Evolutionary conservation across 805 yeast genomes (phyloP), one percentile per base, ranked within the genome.

Genomic region (Kodamaea sagamina): DNA sequence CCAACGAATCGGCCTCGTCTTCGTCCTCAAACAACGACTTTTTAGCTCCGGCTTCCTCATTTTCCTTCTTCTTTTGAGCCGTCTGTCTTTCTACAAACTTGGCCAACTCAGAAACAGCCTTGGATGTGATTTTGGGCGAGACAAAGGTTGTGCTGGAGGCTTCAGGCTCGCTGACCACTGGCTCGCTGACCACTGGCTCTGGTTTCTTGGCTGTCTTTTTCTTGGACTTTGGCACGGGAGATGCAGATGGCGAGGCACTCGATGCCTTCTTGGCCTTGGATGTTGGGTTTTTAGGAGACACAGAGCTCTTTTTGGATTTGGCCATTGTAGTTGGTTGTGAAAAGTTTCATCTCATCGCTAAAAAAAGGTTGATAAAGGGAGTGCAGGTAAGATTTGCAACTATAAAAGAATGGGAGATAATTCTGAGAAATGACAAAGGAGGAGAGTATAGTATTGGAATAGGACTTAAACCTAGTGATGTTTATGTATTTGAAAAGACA

Each of bases 51-150:
- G 41, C 19, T 17, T 51, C 44, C 18, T 60, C 65, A 12, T 59
- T 62, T 4, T 62, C 59, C 13, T 61, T 58, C 19, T 53, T 49
- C 17, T 53, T 49, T 19, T 58, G 55, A 36, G 68, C 59, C 3
- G 35, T 28, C 13, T 34, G 34, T 37, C 65, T 61, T 21, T 70
- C 60, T 40, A 77, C 61, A 63, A 75, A 89, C 59, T 84, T 83
- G 43, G 71, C 67, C 57, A 93, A 75, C 52, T 89, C 95, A 12
- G 66, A 55, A 36, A 86, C 62, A 9, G 92, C 90, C 48, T 77
- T 77, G 19, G 50, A 34, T 37, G 47, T 44, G 32, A 51, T 45
- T 43, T 42, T 34, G 9, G 34, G 42, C 39, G 41, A 19, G 6
- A 51, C 43, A 32, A 37, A 35, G 31, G 24, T 4, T n/a, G n/a